Base-by-base conservation (phyloP, 108 stramenopile genomes). In the Fragilaria crotonensis region DNA sequence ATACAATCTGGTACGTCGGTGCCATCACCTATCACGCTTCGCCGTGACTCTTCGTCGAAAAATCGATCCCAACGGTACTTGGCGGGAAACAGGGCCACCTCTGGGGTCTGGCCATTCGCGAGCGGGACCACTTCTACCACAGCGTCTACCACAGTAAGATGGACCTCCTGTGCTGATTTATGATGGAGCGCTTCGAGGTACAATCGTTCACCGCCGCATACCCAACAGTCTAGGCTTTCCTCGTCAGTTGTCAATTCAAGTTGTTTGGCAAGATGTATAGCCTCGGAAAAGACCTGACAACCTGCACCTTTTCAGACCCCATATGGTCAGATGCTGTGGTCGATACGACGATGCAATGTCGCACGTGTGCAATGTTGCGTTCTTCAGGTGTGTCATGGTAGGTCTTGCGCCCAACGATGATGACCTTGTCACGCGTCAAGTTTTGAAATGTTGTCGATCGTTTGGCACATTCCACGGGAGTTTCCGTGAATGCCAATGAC, bases 401-500 rank as follows among this genome's bases (percentile, higher is more conserved):
- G 0, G 87, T 86, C 18, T 66, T 71, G 33, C 80, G 66, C 11
- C 90, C 90, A 26, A 92, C 53, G 9, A 92, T 72, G 31, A 92
- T 36, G n/a, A 85, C 66, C 41, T 60, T 68, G 32, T 81, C 52
- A 18, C 59, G 31, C 3, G 90, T 89, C 21, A 86, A 46, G 21
- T 69, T 30, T 26, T 72, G 59, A 64, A 92, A 25, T 76, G 50
- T 19, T 65, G 47, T 48, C 81, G 68, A 70, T 92, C 90, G 21
- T 63, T 44, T 3, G 87, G 76, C 5, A 77, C 46, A 3, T 65
- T 61, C 90, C 90, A 92, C 4, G 90, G 90, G 0, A 92, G 63
- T 48, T 48, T 1, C 87, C 85, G 48, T 81, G 67, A n/a, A 86
- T 48, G 19, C 90, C 90, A 56, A 88, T 92, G 1, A 89, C 70